Evolutionary conservation across 225 moss, liverwort and hornwort genomes (phyloP), one percentile per base, ranked within the genome.

Genomic region (Marchantia paleacea): DNA sequence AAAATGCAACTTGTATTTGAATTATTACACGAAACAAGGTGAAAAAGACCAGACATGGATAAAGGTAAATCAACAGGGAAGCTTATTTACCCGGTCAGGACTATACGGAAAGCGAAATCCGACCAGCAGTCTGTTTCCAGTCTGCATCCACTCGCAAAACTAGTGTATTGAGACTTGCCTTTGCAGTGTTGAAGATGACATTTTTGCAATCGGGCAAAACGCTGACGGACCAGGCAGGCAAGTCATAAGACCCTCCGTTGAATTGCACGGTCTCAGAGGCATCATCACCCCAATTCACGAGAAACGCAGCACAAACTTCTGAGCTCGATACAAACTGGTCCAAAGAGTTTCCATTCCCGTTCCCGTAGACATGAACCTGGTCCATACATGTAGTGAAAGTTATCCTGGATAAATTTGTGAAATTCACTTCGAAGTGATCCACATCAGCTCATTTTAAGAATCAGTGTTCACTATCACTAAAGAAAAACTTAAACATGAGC

Each of bases 141-240:
- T 12, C 39, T 39, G 39, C 69, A 47, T 69, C 12, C 48, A 18
- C 18, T 12, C 29, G 69, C 0, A 8, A 69, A 19, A 47, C 47
- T 39, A 47, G 19, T 16, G 6, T 13, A 18, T 7, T 12, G 47
- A n/a, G 15, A 75, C 84, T 70, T 60, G 89, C 96, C 91, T 89
- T 85, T 19, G 91, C 96, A 55, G 92, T 91, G 83, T 96, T 96
- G 78, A 87, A 94, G 8, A 84, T 86, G 48, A 89, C 91, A 22
- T 47, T 82, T 81, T 81, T 88, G 87, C 96, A 96, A 2, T 94
- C 89, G 18, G 92, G 92, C 54, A 96, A 89, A 28, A 96, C 89
- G 82, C 92, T 96, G 20, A 96, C 90, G 13, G 96, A 96, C 94
- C 91, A 94, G 4, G 94, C 82, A 6, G 91, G 92, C 18, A 94